Conservation (phyloP, 164 flowering plant genomes). For the Annona cherimola region DNA sequence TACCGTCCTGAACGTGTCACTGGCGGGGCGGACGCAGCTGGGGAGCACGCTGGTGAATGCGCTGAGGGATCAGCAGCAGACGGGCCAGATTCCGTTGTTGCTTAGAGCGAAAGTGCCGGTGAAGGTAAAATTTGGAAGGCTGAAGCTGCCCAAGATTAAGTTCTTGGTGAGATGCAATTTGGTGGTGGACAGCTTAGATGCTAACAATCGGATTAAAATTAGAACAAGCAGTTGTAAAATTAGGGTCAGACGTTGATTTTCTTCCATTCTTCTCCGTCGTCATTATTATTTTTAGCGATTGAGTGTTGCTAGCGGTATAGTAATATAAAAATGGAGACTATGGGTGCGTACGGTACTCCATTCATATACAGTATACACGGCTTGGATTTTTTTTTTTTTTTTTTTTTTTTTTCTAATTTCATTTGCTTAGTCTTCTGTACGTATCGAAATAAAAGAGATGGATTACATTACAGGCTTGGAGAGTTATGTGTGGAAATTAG, state of each 20-base stretch:
- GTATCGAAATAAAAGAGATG: not conserved
- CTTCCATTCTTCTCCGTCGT: not conserved
- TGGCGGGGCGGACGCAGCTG: constrained; percentile 47
- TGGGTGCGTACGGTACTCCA: not conserved
- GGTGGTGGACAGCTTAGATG: constrained; percentile 42
- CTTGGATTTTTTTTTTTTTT: no score
- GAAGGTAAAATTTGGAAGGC: constrained; percentile 55
- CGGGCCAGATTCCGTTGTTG: constrained; percentile 56
- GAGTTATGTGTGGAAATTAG: not conserved
- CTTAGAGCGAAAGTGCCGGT: constrained; percentile 63
- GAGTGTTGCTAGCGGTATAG: not conserved
- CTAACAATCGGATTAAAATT: constrained; percentile 38
- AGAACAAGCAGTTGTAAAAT: constrained; percentile 57
- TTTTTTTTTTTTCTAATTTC: no score
- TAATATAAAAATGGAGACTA: not conserved
- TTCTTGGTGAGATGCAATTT: constrained; percentile 54
- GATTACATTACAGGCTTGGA: not conserved
- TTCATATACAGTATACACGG: not conserved
- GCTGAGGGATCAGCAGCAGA: constrained; percentile 39
- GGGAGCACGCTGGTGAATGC: constrained; percentile 31
- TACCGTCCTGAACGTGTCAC: constrained; percentile 39
- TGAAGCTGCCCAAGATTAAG: constrained; percentile 65
- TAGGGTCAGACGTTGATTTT: constrained; percentile 39
- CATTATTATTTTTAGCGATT: not conserved
- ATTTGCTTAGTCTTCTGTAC: not conserved